Base-by-base conservation (phyloP, 164 flowering plant species). In the Vitis rotundifolia region DNA sequence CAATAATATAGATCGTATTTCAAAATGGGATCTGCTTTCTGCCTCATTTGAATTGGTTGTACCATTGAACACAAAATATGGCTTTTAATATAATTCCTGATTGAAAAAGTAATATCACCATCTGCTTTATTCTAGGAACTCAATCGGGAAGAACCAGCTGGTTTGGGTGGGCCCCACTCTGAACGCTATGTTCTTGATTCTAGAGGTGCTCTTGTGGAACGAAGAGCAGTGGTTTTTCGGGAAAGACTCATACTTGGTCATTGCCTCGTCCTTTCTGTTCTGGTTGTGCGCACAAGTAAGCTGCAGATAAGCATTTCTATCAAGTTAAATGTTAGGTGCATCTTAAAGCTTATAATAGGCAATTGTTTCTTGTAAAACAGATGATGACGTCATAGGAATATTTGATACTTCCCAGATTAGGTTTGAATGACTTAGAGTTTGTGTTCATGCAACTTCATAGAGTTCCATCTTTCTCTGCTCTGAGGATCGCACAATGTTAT, bases 191-290 rank as follows among this genome's bases (percentile, higher is more conserved):
- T 96, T 73, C 78, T 92, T 76, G 98, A 93, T 80, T 89, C 98
- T 51, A 89, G 90, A 81, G 97, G 99, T 80, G 87, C 97, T 71
- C 80, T 92, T 77, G 97, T 96, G 72, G 94, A 92, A 79, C 81
- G 97, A 22, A 74, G 75, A 56, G 98, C 95, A 67, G 99, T 96
- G 57, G 93, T 96, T 76, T 81, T 63, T 57, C 81, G 95, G 81
- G 99, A 96, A 81, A 85, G 98, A 68, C 90, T 90, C 47, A 79
- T 90, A 54, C 85, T 96, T 75, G 86, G 91, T 53, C 97, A 96
- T 74, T 96, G 98, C 77, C 89, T 96, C 74, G 91, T 91, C 59
- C 91, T 93, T 22, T 96, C 97, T 56, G 78, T 83, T 73, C 80
- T 96, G 56, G 84, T 96, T 77, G 91, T 85, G 58, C 91, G 97